These are phyloP conservation scores for Allium cepa DNA, from an alignment of 106 monocot species.

Conservation along the genomic window DNA sequence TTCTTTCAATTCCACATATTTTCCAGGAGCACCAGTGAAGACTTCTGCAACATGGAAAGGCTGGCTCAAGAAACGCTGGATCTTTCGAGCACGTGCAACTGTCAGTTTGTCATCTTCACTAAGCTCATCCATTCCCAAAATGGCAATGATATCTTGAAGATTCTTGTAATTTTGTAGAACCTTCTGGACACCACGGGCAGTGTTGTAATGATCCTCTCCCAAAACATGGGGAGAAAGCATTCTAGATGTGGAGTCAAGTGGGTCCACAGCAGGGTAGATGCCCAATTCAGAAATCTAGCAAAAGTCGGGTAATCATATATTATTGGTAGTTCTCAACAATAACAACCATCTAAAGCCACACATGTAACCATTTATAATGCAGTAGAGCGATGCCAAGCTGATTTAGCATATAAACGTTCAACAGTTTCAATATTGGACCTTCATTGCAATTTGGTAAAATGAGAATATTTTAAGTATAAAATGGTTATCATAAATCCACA, in stretches of 20 bases:
- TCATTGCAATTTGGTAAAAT: no score
- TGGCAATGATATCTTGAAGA: slow-evolving; percentile 85
- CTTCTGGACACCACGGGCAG: slow-evolving; percentile 79
- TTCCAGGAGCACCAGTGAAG: slow-evolving; percentile 75
- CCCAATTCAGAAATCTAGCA: slow-evolving; percentile 67
- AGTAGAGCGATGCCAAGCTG: not conserved
- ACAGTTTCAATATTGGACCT: no score
- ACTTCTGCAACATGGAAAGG: slow-evolving; percentile 85
- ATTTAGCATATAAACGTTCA: no score
- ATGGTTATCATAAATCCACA: not conserved
- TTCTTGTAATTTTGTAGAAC: slow-evolving; percentile 88
- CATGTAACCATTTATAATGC: not conserved
- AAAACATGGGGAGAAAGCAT: slow-evolving; percentile 77
- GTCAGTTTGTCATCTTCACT: slow-evolving; percentile 80
- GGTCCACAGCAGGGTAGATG: slow-evolving; percentile 76
- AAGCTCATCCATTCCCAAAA: slow-evolving; percentile 86
- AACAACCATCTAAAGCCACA: not conserved
- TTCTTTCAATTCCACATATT: slow-evolving; percentile 76
- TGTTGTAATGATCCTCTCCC: slow-evolving; percentile 73
- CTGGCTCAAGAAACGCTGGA: slow-evolving; percentile 65
- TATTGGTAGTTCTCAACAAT: not conserved
- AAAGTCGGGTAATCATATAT: not conserved
- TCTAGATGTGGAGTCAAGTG: slow-evolving; percentile 77
- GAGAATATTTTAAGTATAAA: no score
- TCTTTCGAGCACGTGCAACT: slow-evolving; percentile 75